These are phyloP conservation scores for Clonostachys rhizophaga DNA, from an alignment of 2,329 filamentous ascomycete genomes.

Conservation along the genomic window DNA sequence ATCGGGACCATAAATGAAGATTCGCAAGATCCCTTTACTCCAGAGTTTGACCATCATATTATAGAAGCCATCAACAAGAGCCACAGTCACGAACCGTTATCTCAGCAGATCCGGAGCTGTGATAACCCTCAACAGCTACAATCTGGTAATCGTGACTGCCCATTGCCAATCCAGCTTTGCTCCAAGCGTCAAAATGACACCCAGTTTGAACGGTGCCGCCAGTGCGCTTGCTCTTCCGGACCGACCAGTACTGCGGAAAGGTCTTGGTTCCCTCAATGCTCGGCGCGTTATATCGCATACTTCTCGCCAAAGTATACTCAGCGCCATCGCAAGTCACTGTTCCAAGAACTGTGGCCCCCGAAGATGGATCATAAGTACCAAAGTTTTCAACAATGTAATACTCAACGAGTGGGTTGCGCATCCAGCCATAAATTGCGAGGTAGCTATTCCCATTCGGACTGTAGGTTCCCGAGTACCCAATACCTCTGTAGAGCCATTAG, in stretches of 20 bases:
- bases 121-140: constrained; percentile 48
- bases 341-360: constrained; percentile 22
- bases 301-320: constrained; percentile 29
- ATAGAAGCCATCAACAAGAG: not conserved
- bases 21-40: no score
- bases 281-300: constrained; percentile 32
- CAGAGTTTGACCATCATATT: no score
- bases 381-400: constrained; percentile 30
- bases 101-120: constrained; percentile 38
- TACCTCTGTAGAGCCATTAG: constrained; percentile 14
- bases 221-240: constrained; percentile 41
- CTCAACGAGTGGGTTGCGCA: constrained; percentile 21
- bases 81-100: constrained; percentile 31
- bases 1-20: no score
- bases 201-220: constrained; percentile 42
- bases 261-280: constrained; percentile 42
- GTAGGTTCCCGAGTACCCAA: constrained; percentile 29
- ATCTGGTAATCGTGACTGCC: constrained; percentile 49
- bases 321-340: constrained; percentile 26
- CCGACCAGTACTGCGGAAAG: constrained; percentile 49
- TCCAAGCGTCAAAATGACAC: constrained; percentile 51
- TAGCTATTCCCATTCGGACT: constrained; percentile 17
- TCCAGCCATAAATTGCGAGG: constrained; percentile 28
- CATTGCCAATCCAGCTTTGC: constrained; percentile 36
- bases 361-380: constrained; percentile 27